A percentile compares a stretch with the other conserved stretches of the same genome.
Evolutionary conservation across 257 asterid species (phyloP).

Genomic region (Cynanchum wilfordii): DNA sequence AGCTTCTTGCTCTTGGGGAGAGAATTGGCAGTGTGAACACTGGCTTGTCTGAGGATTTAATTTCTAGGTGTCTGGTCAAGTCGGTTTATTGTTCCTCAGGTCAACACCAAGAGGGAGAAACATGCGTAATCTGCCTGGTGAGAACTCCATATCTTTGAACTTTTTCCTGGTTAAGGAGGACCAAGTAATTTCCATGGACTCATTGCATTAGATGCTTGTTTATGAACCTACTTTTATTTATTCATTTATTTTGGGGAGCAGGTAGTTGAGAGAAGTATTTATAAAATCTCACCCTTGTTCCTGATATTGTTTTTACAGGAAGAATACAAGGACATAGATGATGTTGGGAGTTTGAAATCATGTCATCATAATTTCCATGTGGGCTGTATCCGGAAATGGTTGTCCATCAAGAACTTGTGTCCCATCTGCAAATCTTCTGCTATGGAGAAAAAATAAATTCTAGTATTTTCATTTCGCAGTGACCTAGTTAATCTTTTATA

Average conservation of each 20-base stretch:
- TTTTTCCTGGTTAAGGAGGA: constrained; percentile 29
- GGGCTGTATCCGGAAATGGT: constrained; percentile 62
- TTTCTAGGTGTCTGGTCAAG: constrained; percentile 48
- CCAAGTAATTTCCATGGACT: not conserved
- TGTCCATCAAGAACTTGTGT: constrained; percentile 60
- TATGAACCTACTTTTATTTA: no score
- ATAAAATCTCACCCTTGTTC: not conserved
- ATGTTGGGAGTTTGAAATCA: constrained; percentile 48
- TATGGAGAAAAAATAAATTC: constrained; percentile 32
- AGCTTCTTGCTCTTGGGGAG: constrained; percentile 79
- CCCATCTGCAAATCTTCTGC: constrained; percentile 73
- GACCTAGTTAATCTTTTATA: constrained; percentile 18
- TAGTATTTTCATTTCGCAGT: constrained; percentile 4
- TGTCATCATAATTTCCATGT: constrained; percentile 74
- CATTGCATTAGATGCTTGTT: not conserved
- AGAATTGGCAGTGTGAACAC: constrained; percentile 77
- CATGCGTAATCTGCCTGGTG: constrained; percentile 74
- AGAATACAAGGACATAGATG: constrained; percentile 55
- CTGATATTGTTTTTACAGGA: constrained; percentile 37
- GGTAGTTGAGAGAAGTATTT: not conserved
- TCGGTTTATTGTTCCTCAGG: constrained; percentile 50
- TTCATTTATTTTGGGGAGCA: not conserved
- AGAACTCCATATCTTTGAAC: constrained; percentile 16
- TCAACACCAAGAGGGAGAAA: constrained; percentile 45
- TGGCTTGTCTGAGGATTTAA: constrained; percentile 55